A percentile compares a stretch with the other conserved stretches of the same genome.
Conservation (phyloP, 2,329 filamentous ascomycete species). For the Trichoderma citrinoviride region DNA sequence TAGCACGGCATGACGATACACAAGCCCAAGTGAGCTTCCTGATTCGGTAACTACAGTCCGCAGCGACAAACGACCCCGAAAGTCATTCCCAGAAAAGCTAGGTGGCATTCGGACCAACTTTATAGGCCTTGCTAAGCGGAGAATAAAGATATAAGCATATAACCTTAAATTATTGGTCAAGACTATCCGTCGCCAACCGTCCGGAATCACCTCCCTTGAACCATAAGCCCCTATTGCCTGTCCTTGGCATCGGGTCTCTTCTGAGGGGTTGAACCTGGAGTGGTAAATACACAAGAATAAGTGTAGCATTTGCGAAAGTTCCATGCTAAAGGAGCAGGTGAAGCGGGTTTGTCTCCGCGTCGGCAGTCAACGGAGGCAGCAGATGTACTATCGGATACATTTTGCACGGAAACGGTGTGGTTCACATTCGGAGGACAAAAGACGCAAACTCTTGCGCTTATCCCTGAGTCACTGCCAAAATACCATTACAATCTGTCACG, state of each 20-base stretch:
- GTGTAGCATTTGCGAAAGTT: constrained; percentile 9
- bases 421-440: background rate
- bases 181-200: background rate
- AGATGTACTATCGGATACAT: background rate
- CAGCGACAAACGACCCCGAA: background rate
- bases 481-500: too few relatives aligned
- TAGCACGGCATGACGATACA: background rate
- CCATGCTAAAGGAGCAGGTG: constrained; percentile 12
- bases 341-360: background rate
- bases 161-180: constrained; percentile 19
- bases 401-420: background rate
- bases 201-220: background rate
- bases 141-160: background rate
- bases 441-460: background rate
- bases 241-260: background rate
- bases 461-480: background rate
- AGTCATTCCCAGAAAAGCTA: background rate
- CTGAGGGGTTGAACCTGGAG: background rate
- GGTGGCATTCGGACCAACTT: constrained; percentile 1
- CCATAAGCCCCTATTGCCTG: background rate
- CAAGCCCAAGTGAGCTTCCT: constrained; percentile 29
- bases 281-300: background rate
- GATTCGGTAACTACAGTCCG: constrained; percentile 40
- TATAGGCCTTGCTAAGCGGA: background rate
- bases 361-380: background rate